Conservation (phyloP, 116 monocot genomes). For the Trichopus zeylanicus region DNA sequence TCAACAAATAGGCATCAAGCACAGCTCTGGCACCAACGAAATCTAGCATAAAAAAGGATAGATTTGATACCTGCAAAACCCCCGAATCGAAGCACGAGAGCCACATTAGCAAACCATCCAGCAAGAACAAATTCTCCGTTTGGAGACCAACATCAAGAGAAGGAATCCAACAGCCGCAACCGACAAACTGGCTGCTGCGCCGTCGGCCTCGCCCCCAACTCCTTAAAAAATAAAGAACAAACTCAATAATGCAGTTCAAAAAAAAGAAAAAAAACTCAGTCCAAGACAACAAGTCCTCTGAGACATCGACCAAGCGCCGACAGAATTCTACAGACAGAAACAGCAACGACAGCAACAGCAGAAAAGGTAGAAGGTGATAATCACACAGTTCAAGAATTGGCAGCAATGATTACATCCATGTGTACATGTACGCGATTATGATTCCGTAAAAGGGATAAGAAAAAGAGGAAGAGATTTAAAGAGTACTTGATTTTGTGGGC, state of each 20-base stretch:
- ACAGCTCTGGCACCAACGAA: no score
- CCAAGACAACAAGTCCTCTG: constrained; percentile 27
- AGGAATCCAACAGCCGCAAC: no score
- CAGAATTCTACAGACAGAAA: not conserved
- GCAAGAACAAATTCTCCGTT: no score
- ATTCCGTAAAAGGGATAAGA: not conserved
- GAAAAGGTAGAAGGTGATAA: not conserved
- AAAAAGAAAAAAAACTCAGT: not conserved
- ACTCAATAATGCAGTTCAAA: not conserved
- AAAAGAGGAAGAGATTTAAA: not conserved
- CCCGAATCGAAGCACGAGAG: no score
- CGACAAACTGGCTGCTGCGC: no score
- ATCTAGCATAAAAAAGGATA: no score
- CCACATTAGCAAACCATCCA: no score
- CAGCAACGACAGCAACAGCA: not conserved
- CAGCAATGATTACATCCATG: not conserved
- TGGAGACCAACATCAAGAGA: no score
- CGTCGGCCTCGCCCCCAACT: no score
- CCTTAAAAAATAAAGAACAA: not conserved
- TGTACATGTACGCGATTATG: not conserved
- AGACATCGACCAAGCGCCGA: constrained; percentile 61
- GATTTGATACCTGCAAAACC: no score
- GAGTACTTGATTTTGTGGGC: constrained; percentile 19
- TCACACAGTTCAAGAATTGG: no score
- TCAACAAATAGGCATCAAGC: no score